Base-by-base conservation (phyloP, 345 rosid genomes). In the Populus alba region DNA sequence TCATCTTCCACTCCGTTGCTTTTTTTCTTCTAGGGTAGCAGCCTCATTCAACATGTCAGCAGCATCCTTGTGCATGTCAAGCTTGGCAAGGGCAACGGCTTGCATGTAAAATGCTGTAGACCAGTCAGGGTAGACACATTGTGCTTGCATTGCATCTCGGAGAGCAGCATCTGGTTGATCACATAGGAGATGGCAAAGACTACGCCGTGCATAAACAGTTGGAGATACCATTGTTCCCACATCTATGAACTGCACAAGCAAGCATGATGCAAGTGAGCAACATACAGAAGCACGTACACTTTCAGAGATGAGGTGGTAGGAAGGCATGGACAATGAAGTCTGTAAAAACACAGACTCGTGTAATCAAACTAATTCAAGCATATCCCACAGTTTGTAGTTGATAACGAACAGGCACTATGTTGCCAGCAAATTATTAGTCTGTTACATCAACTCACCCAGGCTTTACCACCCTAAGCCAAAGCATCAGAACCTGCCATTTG, bases 61-160 rank as follows among this genome's bases (percentile, higher is more conserved):
- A 8, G 97, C 92, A 79, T 94, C 98, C 82, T 92, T 88, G 74
- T 89, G 89, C 98, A 94, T 94, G 81, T 89, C 93, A 59, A 94
- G 83, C 88, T 91, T 94, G 31, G 96, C 83, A 27, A 92, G 93
- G 38, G 98, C 97, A 68, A 91, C 97, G 0, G 94, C 93, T 72
- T 94, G 98, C 88, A 92, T 89, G 83, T 94, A 92, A 73, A 92
- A 90, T 66, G 98, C 91, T 1, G 98, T 94, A 33, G 98, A 91
- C 97, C 98, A 94, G 5, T 91, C 94, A 0, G 94, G 94, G 75
- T 88, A 92, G 3, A 92, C 94, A 20, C 94, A 94, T 68, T 94
- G 94, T 35, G 97, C 96, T 84, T 94, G 98, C 97, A 94, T 94
- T 47, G 97, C 98, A 80, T 94, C 98, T 81, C 98, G 83, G 12